Base-by-base conservation (phyloP, 192 early-diverging fungal genomes). In the Coemansia sp. region DNA sequence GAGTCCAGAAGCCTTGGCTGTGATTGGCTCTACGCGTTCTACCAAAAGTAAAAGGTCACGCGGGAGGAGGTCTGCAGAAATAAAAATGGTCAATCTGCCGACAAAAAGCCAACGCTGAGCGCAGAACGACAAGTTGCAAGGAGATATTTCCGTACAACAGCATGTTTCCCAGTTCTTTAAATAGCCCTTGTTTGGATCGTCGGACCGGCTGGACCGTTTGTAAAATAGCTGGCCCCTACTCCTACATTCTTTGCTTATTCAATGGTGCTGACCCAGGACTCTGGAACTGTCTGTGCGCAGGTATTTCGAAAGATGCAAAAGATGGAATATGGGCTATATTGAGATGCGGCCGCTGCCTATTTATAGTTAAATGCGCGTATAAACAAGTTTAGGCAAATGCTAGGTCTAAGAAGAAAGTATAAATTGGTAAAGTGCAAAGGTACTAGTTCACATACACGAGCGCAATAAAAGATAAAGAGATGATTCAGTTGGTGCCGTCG, bases 11-110 rank as follows among this genome's bases (percentile, higher is more conserved):
- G 54, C 14, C 54, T 12, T 26, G 22, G 23, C 1, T 23, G 14
- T 56, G 54, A 26, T 56, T 56, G 23, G 54, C 41, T 45, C 41
- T n/a, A 45, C 41, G 41, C 26, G 22, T 56, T 31, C 54, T 14
- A 26, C 29, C 48, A 47, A 47, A 47, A 47, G 14, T 12, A 21
- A n/a, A 49, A 22, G 48, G 48, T 49, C 48, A 49, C 48, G 48
- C 48, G 48, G 48, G 21, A 19, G 19, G 2, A 49, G 19, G 7
- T 49, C n/a, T 21, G 16, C 48, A 17, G 7, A 49, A 19, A 8
- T 16, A 16, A 1, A 49, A 49, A 17, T 9, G 17, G 48, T 21
- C 16, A 19, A n/a, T 21, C 48, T n/a, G 14, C 14, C 14, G 41
- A 45, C 11, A 45, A 45, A 14, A 41, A 45, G 14, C 41, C 14